Percentiles rank a stretch among this genome's conserved stretches.
Conservation (phyloP, 805 yeast genomes). For the Kurtzmaniella cleridarum region DNA sequence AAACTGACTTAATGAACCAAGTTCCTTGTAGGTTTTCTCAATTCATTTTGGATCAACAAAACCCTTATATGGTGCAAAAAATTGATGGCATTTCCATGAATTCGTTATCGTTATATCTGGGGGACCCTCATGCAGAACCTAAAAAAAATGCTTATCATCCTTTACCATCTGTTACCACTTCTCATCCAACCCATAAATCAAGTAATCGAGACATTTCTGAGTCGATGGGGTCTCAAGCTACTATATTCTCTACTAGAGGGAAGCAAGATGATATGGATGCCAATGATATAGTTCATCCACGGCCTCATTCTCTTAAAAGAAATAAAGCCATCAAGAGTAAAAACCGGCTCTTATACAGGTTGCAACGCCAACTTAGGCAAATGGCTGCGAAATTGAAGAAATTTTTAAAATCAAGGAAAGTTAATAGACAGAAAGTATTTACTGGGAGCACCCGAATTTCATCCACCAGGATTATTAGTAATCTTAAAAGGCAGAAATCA, state of each 20-base stretch:
- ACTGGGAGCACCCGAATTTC: too few relatives aligned
- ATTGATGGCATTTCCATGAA: slow-evolving; percentile 16
- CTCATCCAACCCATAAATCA: not conserved
- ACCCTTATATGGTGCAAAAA: slow-evolving; percentile 13
- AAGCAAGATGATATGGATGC: slow-evolving; percentile 8
- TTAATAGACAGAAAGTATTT: slow-evolving; percentile 6
- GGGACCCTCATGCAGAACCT: slow-evolving; percentile 7
- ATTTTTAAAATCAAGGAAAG: slow-evolving; percentile 12
- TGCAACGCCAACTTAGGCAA: slow-evolving; percentile 21
- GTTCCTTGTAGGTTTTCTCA: slow-evolving; percentile 38
- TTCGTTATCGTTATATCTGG: slow-evolving; percentile 3
- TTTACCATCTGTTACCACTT: not conserved
- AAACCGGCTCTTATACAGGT: slow-evolving; percentile 27
- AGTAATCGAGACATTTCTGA: slow-evolving; percentile 23
- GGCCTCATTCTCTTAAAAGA: slow-evolving; percentile 12
- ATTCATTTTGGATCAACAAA: slow-evolving; percentile 32
- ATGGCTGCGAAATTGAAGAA: slow-evolving; percentile 17
- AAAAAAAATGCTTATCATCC: not conserved
- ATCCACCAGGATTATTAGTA: not conserved
- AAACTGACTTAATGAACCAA: slow-evolving; percentile 18
- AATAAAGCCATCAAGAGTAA: slow-evolving; percentile 30
- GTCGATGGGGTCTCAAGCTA: slow-evolving; percentile 40
- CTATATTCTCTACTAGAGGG: slow-evolving; percentile 37
- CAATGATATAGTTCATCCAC: slow-evolving; percentile 3
- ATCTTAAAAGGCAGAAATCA: not conserved